Conservation (phyloP, 306 rosid species). For the Carpinus viminea region DNA sequence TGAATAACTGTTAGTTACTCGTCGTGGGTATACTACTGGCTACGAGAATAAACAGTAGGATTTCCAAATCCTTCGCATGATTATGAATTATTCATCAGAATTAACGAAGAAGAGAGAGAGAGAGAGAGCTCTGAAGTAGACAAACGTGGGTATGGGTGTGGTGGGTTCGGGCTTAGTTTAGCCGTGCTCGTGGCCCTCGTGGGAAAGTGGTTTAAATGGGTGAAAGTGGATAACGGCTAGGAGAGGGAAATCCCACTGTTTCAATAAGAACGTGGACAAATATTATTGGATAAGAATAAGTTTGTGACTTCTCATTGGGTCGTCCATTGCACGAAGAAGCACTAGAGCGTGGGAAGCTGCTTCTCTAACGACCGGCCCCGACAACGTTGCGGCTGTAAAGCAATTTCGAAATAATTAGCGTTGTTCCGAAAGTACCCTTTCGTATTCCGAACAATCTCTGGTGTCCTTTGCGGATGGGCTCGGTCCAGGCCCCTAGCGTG, state of each 20-base stretch:
- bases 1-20: background rate
- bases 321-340: constrained; percentile 1
- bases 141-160: background rate
- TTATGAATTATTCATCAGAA: background rate
- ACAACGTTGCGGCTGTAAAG: constrained; percentile 21
- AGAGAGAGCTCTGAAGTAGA: background rate
- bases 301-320: constrained; percentile 1
- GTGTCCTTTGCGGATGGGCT: background rate
- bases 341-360: background rate
- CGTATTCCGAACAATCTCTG: background rate
- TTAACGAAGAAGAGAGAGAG: background rate
- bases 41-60: background rate
- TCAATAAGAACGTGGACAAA: background rate
- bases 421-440: background rate
- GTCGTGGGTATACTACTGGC: background rate
- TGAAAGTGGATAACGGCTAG: constrained; percentile 29
- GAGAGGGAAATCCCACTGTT: constrained; percentile 16
- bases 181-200: background rate
- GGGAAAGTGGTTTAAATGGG: constrained; percentile 5
- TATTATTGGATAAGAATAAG: too few species aligned
- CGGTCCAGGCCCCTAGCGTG: background rate
- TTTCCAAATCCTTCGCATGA: background rate
- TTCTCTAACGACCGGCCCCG: background rate
- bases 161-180: background rate
- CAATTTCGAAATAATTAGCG: background rate